Conservation (phyloP, 108 stramenopile genomes). For the Nitzschia putrida region DNA sequence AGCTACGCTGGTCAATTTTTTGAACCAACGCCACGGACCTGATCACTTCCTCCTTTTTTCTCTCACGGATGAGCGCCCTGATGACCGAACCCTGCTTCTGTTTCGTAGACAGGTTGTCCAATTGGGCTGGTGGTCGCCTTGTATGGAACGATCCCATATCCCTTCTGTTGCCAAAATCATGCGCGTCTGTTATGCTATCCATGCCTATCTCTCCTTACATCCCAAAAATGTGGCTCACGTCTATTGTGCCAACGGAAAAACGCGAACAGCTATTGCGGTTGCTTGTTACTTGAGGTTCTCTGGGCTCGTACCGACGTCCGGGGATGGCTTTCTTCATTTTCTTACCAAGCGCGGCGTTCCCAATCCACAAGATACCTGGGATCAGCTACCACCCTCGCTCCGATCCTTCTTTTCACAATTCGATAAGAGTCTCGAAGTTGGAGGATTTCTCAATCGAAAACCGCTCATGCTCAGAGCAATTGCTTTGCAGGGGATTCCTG, state of each 20-base stretch:
- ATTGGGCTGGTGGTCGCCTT: slow-evolving; percentile 62
- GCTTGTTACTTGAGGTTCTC: slow-evolving; percentile 85
- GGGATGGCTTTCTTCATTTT: slow-evolving; percentile 70
- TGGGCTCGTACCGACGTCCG: slow-evolving; percentile 29
- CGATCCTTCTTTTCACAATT: slow-evolving; percentile 82
- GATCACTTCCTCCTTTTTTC: slow-evolving; percentile 57
- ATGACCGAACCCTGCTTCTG: slow-evolving; percentile 55
- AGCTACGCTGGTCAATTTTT: slow-evolving; percentile 43
- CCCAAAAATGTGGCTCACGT: slow-evolving; percentile 58
- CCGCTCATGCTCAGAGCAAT: slow-evolving; percentile 72
- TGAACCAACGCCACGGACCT: slow-evolving; percentile 52
- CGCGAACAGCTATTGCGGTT: slow-evolving; percentile 82
- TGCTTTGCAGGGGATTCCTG: slow-evolving; percentile 83
- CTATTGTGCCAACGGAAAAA: slow-evolving; percentile 87
- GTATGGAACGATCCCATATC: slow-evolving; percentile 39
- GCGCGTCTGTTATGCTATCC: slow-evolving; percentile 69
- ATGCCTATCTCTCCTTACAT: slow-evolving; percentile 63
- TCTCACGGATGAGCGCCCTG: slow-evolving; percentile 52
- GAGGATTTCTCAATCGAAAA: slow-evolving; percentile 59
- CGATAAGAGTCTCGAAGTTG: slow-evolving; percentile 50
- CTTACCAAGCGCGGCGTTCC: slow-evolving; percentile 15
- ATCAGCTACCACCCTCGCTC: slow-evolving; percentile 73
- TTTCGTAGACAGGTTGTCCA: slow-evolving; percentile 66
- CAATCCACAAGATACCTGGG: slow-evolving; percentile 21
- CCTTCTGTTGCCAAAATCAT: slow-evolving; percentile 60